phyloP scores from a whole-genome alignment of 2,329 filamentous ascomycete species.

The Bipolaris victoriae region DNA sequence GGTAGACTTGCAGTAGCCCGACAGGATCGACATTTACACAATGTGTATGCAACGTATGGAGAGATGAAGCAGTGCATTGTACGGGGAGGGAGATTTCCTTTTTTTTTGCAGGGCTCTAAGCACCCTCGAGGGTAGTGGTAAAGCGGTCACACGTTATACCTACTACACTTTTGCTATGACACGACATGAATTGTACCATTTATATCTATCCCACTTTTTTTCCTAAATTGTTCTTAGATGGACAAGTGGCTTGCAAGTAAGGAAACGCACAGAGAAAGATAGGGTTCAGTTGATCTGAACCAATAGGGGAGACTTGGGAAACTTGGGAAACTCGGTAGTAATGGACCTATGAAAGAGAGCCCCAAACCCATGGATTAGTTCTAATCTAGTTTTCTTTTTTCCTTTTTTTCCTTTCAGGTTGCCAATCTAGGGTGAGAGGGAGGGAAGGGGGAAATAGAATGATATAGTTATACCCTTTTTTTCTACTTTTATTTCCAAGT shows the following conservation, averaged over 20 bases:
- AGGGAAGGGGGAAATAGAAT: too few species aligned
- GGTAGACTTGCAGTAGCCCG: background rate
- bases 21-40: background rate
- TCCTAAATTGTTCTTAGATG: background rate
- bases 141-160: background rate
- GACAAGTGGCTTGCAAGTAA: background rate
- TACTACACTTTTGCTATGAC: conserved; percentile 12
- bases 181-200: conserved; percentile 9
- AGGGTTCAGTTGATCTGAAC: background rate
- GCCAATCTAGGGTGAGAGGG: too few species aligned
- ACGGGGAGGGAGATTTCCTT: background rate
- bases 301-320: too few species aligned
- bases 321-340: background rate
- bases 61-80: background rate
- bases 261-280: background rate
- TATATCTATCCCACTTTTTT: background rate
- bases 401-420: background rate
- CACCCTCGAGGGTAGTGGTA: background rate
- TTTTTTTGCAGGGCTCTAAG: background rate
- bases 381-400: background rate
- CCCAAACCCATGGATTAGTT: background rate
- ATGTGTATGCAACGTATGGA: background rate
- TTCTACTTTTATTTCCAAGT: too few species aligned
- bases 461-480: too few species aligned
- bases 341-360: background rate